phyloP scores from a whole-genome alignment of 768 basidiomycete species.

The Russula virescens region DNA sequence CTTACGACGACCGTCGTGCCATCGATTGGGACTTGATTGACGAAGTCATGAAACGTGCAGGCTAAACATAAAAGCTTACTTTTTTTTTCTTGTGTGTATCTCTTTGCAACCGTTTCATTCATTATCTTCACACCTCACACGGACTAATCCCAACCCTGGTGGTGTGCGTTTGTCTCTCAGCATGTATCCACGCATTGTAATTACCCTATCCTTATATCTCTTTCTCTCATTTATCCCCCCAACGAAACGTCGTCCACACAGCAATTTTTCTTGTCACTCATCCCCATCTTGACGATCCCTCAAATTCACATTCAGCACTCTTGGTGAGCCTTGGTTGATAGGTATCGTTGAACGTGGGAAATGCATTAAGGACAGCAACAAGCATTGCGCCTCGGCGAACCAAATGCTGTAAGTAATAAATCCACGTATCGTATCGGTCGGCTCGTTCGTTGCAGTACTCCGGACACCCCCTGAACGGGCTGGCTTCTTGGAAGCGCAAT shows the following conservation, averaged over 20 bases:
- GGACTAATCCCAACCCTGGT: background rate
- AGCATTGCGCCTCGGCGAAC: too few species aligned
- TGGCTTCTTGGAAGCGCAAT: too few species aligned
- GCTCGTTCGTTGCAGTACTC: too few species aligned
- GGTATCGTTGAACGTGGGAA: too few species aligned
- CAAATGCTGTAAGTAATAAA: too few species aligned
- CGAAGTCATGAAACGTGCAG: slow-evolving; percentile 20
- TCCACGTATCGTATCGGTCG: too few species aligned
- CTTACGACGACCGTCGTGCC: slow-evolving; percentile 12
- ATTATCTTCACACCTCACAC: background rate
- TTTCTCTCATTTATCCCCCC: too few species aligned
- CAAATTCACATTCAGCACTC: too few species aligned
- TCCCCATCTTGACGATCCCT: too few species aligned
- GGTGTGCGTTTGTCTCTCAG: background rate
- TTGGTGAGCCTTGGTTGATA: too few species aligned
- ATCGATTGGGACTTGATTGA: slow-evolving; percentile 26
- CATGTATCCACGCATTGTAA: background rate
- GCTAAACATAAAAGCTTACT: background rate
- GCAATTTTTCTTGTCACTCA: background rate
- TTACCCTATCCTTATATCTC: background rate
- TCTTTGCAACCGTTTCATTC: background rate
- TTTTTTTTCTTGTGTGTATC: background rate
- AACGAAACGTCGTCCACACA: background rate
- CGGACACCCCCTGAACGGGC: too few species aligned
- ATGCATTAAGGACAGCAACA: too few species aligned